Conservation (phyloP, 768 basidiomycete genomes). For the Tulasnella sp. region DNA sequence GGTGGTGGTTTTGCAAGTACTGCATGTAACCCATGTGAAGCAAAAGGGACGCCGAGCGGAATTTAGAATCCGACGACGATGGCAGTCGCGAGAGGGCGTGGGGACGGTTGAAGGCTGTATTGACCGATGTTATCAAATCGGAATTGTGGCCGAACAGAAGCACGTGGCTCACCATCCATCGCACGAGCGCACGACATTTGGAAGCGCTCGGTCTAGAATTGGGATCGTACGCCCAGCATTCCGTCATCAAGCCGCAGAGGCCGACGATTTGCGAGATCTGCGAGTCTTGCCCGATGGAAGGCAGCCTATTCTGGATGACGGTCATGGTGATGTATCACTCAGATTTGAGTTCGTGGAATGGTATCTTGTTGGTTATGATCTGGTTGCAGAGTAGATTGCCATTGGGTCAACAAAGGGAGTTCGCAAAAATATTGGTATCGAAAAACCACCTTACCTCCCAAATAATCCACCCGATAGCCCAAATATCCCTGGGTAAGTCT, state of each 20-base stretch:
- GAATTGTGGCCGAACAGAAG: no score
- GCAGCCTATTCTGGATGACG: background rate
- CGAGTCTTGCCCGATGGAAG: background rate
- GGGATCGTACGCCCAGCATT: background rate
- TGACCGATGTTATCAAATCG: no score
- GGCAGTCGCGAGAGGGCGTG: no score
- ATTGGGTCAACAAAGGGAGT: background rate
- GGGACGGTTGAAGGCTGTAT: no score
- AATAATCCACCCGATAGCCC: background rate
- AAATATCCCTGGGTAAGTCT: background rate
- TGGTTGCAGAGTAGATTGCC: no score
- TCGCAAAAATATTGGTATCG: rapidly evolving
- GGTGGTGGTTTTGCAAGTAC: no score
- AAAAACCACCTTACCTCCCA: background rate
- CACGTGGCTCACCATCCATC: background rate
- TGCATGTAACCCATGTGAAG: no score
- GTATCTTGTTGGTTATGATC: background rate
- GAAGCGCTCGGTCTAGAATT: background rate
- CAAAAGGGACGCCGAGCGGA: no score
- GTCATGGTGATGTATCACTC: background rate
- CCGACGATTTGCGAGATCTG: background rate
- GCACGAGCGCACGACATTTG: background rate
- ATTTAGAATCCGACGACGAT: no score
- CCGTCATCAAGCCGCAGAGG: background rate
- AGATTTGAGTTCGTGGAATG: background rate